phyloP scores from a whole-genome alignment of 2,329 filamentous ascomycete species.

The Whalleya microplaca region DNA sequence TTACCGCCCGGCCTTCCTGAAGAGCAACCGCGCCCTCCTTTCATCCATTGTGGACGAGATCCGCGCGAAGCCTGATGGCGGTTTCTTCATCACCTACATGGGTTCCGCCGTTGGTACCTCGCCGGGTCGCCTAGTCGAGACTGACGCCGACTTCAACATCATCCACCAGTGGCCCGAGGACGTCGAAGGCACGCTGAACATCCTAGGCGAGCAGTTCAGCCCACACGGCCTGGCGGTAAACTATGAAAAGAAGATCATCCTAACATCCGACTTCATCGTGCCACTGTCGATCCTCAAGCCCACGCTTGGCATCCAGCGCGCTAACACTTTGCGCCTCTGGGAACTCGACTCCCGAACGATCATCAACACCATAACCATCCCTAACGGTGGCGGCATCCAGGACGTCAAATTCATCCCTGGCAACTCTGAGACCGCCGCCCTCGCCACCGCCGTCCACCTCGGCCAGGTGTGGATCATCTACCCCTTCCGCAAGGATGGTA shows the following conservation, averaged over 20 bases:
- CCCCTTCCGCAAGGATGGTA: slow-evolving; percentile 57
- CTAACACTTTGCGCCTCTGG: slow-evolving; percentile 64
- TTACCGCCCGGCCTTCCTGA: slow-evolving; percentile 61
- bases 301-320: slow-evolving; percentile 54
- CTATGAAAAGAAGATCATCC: slow-evolving; percentile 59
- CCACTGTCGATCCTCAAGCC: slow-evolving; percentile 66
- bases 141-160: slow-evolving; percentile 61
- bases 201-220: slow-evolving; percentile 63
- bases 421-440: slow-evolving; percentile 59
- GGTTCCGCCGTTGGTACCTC: slow-evolving; percentile 60
- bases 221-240: slow-evolving; percentile 63
- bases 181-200: slow-evolving; percentile 55
- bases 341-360: slow-evolving; percentile 56
- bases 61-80: slow-evolving; percentile 64
- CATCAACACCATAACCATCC: slow-evolving; percentile 64
- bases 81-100: slow-evolving; percentile 67
- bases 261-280: slow-evolving; percentile 67
- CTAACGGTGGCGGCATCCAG: slow-evolving; percentile 62
- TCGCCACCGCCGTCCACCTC: slow-evolving; percentile 62
- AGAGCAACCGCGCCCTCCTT: slow-evolving; percentile 63
- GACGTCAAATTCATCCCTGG: slow-evolving; percentile 69
- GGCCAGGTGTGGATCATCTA: slow-evolving; percentile 70
- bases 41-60: slow-evolving; percentile 66
- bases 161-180: slow-evolving; percentile 66
- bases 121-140: slow-evolving; percentile 64